Conservation (phyloP, 768 basidiomycete genomes). For the Cystobasidium tubakii region DNA sequence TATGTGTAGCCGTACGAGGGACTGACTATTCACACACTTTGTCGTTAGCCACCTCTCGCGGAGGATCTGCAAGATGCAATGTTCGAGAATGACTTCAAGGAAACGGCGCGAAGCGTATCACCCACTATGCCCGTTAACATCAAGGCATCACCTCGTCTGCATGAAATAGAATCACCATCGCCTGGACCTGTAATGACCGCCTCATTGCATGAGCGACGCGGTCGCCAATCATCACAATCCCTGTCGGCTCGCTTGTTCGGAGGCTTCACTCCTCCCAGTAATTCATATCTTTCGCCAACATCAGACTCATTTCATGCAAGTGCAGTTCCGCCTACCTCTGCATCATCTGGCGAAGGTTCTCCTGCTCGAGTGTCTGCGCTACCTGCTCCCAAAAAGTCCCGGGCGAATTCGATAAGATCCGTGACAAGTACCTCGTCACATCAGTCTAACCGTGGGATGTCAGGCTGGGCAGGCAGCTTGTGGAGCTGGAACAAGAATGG, state of each 20-base stretch:
- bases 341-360: neutral
- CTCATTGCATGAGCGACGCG: conserved; percentile 12
- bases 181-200: neutral
- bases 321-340: conserved; percentile 1
- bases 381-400: neutral
- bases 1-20: neutral
- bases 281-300: conserved; percentile 4
- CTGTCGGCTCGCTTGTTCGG: conserved; percentile 16
- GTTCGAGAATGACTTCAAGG: conserved; percentile 19
- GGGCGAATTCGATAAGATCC: conserved; percentile 18
- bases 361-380: neutral
- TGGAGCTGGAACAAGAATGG: conserved; percentile 15
- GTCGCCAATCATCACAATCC: conserved; percentile 18
- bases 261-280: neutral
- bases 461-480: conserved; percentile 28
- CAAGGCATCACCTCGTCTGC: neutral
- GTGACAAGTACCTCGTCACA: conserved; percentile 22
- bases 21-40: neutral
- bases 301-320: neutral
- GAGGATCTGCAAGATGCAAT: conserved; percentile 33
- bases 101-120: neutral
- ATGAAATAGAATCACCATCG: conserved; percentile 3
- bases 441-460: neutral
- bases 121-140: neutral
- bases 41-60: conserved; percentile 6